Base-by-base conservation (phyloP, 2,329 filamentous ascomycete species). In the Pestalotiopsis sp. region DNA sequence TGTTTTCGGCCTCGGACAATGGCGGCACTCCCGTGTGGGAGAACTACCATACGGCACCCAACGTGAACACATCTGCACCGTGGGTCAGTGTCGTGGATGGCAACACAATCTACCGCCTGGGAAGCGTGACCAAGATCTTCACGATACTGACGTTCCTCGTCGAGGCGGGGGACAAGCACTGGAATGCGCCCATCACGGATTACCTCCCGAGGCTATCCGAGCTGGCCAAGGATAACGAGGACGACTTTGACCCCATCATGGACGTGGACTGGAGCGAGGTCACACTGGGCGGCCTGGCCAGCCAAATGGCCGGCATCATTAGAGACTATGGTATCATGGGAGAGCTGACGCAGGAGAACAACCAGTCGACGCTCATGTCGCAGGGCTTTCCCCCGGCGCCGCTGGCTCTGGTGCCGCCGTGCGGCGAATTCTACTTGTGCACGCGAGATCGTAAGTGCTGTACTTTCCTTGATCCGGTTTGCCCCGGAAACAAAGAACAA, bases 51-150 rank as follows among this genome's bases (percentile, higher is more conserved):
- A 77, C 76, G 4, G 76, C 75, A 17, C 71, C 74, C 3, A 67
- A 68, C 11, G 41, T 71, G 4, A 49, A 71, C 5, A 72, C 69
- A 0, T 67, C 73, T 36, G 31, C 31, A 2, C 31, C 31, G 1
- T 73, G 72, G 2, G 73, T 75, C 27, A 70, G 72, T 27, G 69
- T 71, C 45, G 71, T 78, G 1, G 72, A 74, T 64, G 73, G 72
- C 0, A 70, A 77, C 57, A 77, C 77, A 3, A 73, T 78, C 4
- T 78, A 75, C 67, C 70, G 77, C 3, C 71, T 78, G 4, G 77
- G 77, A 1, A 78, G 76, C 62, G 65, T 78, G 39, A 77, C 77
- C 4, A 78, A 78, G 70, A 75, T 78, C 36, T 78, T 78, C 67
- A 78, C 76, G 7, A 75, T 78, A 17, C 56, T 77, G 58, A 77